A percentile compares a stretch with the other conserved stretches of the same genome.
Evolutionary conservation across 1,284 basidiomycete genomes (phyloP).

Genomic region (Sporisorium exsertum): DNA sequence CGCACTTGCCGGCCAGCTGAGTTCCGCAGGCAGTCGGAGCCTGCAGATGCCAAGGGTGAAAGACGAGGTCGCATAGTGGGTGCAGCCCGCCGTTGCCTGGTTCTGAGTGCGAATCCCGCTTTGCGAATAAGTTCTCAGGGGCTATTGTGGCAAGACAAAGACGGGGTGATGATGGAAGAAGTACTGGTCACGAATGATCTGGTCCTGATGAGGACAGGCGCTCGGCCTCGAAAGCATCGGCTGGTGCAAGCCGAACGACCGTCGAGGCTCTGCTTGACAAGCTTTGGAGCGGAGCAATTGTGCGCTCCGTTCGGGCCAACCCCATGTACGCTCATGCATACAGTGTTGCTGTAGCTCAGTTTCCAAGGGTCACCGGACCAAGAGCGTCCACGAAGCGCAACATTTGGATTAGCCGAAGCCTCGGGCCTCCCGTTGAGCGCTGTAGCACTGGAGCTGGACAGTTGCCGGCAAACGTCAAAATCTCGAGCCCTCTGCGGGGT

Average conservation of each 20-base stretch:
- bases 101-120: neutral
- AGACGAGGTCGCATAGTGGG: constrained; percentile 16
- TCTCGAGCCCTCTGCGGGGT: constrained; percentile 13
- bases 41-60: neutral
- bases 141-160: neutral
- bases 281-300: constrained; percentile 18
- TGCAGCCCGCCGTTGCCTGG: neutral
- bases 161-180: neutral
- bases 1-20: constrained; percentile 6
- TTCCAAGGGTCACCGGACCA: neutral
- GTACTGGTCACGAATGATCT: neutral
- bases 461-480: constrained; percentile 9
- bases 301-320: constrained; percentile 22
- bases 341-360: too few species aligned
- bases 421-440: constrained; percentile 1
- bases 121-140: neutral
- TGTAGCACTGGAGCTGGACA: neutral
- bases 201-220: neutral
- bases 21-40: neutral
- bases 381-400: neutral
- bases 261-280: neutral
- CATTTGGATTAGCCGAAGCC: constrained; percentile 30
- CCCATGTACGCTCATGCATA: neutral
- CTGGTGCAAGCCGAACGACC: neutral
- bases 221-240: neutral